phyloP scores from a whole-genome alignment of 2,329 filamentous ascomycete species.

The Mariannaea sp. region DNA sequence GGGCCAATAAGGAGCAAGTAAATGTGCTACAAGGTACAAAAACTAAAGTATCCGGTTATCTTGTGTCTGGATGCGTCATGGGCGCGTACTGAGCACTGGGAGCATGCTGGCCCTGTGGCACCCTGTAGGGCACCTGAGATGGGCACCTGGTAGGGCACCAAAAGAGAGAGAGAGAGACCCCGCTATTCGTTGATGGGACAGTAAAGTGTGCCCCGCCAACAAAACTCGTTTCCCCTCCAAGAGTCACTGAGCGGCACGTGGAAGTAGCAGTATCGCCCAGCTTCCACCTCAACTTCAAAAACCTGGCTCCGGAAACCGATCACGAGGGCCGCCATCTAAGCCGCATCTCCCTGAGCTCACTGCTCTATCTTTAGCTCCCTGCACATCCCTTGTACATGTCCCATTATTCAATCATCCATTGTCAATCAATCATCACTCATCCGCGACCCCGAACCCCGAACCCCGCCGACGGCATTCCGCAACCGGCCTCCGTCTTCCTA shows the following conservation, averaged over 20 bases:
- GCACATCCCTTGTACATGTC: background rate
- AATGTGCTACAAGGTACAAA: slow-evolving; percentile 28
- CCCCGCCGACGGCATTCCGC: slow-evolving; percentile 27
- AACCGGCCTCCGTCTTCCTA: slow-evolving; percentile 6
- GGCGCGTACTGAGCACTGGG: background rate
- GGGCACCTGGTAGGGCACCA: too few species aligned
- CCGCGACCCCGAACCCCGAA: slow-evolving; percentile 10
- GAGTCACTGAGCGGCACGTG: slow-evolving; percentile 16
- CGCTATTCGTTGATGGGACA: slow-evolving; percentile 19
- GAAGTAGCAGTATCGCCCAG: background rate
- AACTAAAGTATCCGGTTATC: slow-evolving; percentile 27
- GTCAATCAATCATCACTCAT: slow-evolving; percentile 5
- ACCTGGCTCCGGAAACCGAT: background rate
- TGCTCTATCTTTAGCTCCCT: background rate
- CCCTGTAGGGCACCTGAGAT: too few species aligned
- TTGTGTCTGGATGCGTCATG: slow-evolving; percentile 5
- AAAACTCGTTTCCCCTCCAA: slow-evolving; percentile 35
- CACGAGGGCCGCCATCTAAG: background rate
- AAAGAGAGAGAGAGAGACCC: slow-evolving; percentile 24
- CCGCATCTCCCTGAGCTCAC: background rate
- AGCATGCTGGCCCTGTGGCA: too few species aligned
- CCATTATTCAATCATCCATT: slow-evolving; percentile 5
- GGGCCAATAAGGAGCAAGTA: too few species aligned
- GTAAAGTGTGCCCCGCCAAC: slow-evolving; percentile 36
- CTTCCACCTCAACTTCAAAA: background rate